phyloP scores from a whole-genome alignment of 139 green algal genomes.

The Chlamydomonas schloesseri region DNA sequence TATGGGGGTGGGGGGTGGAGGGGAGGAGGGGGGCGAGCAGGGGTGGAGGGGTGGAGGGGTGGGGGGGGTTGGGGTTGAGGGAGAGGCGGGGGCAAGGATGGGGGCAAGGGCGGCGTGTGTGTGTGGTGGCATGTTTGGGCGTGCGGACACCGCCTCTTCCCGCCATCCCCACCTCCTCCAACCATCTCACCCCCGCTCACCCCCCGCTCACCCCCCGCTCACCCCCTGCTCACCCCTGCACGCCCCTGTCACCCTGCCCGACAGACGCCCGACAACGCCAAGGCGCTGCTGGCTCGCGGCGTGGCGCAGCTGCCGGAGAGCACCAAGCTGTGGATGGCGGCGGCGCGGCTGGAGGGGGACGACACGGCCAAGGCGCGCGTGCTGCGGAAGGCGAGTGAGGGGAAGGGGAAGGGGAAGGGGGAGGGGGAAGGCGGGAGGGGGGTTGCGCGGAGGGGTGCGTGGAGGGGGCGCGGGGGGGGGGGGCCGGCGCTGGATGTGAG shows the following conservation, averaged over 20 bases:
- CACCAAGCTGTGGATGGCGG: constrained; percentile 95
- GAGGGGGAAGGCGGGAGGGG: neutral
- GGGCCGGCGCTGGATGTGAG: too few species aligned
- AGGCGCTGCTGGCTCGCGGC: constrained; percentile 90
- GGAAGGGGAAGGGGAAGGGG: neutral
- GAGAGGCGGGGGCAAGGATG: too few species aligned
- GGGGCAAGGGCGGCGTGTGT: too few species aligned
- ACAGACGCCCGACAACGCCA: constrained; percentile 73
- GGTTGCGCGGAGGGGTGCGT: too few species aligned
- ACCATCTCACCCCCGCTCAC: neutral
- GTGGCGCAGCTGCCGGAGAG: constrained; percentile 81
- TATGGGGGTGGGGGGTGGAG: too few species aligned
- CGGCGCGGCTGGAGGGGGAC: constrained; percentile 73
- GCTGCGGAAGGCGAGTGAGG: constrained; percentile 76
- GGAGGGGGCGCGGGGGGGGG: too few species aligned
- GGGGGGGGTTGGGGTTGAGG: too few species aligned
- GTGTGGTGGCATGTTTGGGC: too few species aligned
- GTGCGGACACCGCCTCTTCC: too few species aligned
- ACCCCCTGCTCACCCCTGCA: neutral
- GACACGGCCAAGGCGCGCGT: constrained; percentile 88
- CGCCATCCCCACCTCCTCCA: too few species aligned
- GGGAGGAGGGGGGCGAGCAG: too few species aligned
- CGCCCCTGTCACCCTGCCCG: neutral
- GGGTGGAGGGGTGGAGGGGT: too few species aligned
- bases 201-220: neutral